Conservation (phyloP, 345 rosid species). For the Rhizophora mangle region DNA sequence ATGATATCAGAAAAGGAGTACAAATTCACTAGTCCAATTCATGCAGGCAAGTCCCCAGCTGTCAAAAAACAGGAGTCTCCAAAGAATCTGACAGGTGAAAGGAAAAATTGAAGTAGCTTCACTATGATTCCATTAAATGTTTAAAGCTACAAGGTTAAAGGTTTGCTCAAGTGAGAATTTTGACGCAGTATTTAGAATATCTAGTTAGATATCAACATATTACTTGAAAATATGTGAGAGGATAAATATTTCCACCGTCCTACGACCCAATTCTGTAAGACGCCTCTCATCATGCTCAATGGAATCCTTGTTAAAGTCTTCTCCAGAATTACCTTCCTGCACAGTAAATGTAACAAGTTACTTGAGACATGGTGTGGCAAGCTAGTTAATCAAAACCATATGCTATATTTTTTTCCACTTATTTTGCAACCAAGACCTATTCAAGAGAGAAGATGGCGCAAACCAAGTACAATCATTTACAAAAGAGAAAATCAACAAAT, state of each 20-base stretch:
- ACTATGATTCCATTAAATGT: not conserved
- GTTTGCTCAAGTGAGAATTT: not conserved
- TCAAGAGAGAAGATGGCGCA: too few relatives aligned
- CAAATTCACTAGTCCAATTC: not conserved
- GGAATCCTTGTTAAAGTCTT: slow-evolving; percentile 73
- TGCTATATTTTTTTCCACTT: too few relatives aligned
- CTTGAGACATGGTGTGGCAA: not conserved
- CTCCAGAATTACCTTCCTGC: slow-evolving; percentile 77
- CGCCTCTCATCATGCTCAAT: slow-evolving; percentile 84
- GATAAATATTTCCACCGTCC: slow-evolving; percentile 86
- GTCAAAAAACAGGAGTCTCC: not conserved
- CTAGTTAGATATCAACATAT: not conserved
- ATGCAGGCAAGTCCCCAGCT: not conserved
- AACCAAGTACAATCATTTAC: too few relatives aligned
- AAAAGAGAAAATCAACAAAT: too few relatives aligned
- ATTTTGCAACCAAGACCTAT: too few relatives aligned
- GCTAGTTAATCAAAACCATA: not conserved
- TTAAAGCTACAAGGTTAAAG: not conserved
- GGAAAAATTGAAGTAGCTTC: not conserved
- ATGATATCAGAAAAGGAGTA: not conserved
- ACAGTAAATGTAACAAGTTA: slow-evolving; percentile 14
- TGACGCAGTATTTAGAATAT: not conserved
- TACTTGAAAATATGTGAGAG: slow-evolving; percentile 92
- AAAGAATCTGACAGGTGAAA: not conserved
- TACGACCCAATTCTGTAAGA: slow-evolving; percentile 84